Percentiles rank a stretch among this genome's conserved stretches.
phyloP scores from a whole-genome alignment of 352 stramenopile genomes.

The Thalassiosira mediterranea region DNA sequence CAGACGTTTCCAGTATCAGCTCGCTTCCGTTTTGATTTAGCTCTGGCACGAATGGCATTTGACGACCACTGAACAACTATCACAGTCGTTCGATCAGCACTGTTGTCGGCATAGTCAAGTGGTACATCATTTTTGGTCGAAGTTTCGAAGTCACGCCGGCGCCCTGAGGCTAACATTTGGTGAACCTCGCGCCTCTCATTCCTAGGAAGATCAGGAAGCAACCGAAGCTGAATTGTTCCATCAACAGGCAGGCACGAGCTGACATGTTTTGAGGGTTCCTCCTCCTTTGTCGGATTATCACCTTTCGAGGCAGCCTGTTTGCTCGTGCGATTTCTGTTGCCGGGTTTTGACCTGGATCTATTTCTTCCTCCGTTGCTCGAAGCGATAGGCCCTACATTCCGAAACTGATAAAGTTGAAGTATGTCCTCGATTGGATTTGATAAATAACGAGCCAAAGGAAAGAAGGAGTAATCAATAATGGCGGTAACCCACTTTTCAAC shows the following conservation, averaged over 20 bases:
- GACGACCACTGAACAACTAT: slow-evolving; percentile 67
- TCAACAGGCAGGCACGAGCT: too few relatives aligned
- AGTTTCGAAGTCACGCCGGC: slow-evolving; percentile 65
- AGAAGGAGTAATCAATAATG: slow-evolving; percentile 57
- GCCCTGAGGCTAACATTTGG: slow-evolving; percentile 37
- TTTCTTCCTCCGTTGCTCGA: slow-evolving; percentile 6
- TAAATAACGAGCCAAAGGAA: slow-evolving; percentile 57
- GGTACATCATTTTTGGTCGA: slow-evolving; percentile 49
- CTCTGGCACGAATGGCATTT: slow-evolving; percentile 35
- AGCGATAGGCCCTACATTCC: slow-evolving; percentile 48
- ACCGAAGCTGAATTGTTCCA: slow-evolving; percentile 40
- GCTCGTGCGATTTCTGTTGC: too few relatives aligned
- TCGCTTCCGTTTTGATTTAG: slow-evolving; percentile 57
- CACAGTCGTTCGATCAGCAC: slow-evolving; percentile 16
- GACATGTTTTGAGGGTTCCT: too few relatives aligned
- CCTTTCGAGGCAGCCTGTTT: too few relatives aligned
- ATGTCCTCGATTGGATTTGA: slow-evolving; percentile 56
- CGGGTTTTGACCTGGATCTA: slow-evolving; percentile 15
- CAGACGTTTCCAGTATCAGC: neutral
- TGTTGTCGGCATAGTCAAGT: slow-evolving; percentile 12
- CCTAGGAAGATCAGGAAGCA: slow-evolving; percentile 56
- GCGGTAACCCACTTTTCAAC: slow-evolving; percentile 32
- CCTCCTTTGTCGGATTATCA: neutral
- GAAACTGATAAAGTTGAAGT: slow-evolving; percentile 59
- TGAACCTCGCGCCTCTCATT: slow-evolving; percentile 64